A percentile compares a stretch with the other conserved stretches of the same genome.
Conservation (phyloP, 768 basidiomycete species). For the Austroboletus eburneus region DNA sequence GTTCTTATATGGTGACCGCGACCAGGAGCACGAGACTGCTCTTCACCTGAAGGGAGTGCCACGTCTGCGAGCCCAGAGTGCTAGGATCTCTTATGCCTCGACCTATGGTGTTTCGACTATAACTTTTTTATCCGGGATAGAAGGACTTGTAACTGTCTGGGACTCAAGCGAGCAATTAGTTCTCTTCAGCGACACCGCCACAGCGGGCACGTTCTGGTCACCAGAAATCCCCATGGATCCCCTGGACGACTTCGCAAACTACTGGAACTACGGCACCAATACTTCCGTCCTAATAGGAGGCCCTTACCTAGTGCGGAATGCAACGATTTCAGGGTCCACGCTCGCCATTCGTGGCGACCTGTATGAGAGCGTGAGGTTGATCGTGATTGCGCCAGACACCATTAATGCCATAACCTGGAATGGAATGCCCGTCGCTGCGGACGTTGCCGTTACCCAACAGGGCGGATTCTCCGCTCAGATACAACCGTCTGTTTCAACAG, state of each 20-base stretch:
- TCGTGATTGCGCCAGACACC: conserved; percentile 55
- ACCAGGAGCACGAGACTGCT: conserved; percentile 52
- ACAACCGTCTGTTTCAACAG: conserved; percentile 25
- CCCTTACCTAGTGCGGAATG: conserved; percentile 60
- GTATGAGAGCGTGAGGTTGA: conserved; percentile 52
- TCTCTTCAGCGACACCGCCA: conserved; percentile 60
- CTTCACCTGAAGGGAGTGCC: conserved; percentile 46
- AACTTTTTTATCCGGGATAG: conserved; percentile 51
- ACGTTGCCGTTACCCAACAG: conserved; percentile 26
- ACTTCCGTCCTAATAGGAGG: conserved; percentile 61
- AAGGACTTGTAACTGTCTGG: conserved; percentile 58
- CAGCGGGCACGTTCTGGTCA: conserved; percentile 72
- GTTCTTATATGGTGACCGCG: conserved; percentile 54
- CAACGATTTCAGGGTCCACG: conserved; percentile 41
- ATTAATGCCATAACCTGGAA: conserved; percentile 69
- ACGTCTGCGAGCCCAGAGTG: conserved; percentile 30
- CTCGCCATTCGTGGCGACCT: conserved; percentile 70
- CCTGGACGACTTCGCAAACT: conserved; percentile 47
- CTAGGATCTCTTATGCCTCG: conserved; percentile 22
- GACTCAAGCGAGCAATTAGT: conserved; percentile 67
- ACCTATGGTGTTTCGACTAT: conserved; percentile 40
- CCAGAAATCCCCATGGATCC: conserved; percentile 50
- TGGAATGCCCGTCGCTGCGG: conserved; percentile 42
- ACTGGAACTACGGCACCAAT: conserved; percentile 74
- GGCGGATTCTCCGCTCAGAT: conserved; percentile 52